phyloP scores from a whole-genome alignment of 495 filamentous ascomycete species.

The Aspergillus taichungensis region DNA sequence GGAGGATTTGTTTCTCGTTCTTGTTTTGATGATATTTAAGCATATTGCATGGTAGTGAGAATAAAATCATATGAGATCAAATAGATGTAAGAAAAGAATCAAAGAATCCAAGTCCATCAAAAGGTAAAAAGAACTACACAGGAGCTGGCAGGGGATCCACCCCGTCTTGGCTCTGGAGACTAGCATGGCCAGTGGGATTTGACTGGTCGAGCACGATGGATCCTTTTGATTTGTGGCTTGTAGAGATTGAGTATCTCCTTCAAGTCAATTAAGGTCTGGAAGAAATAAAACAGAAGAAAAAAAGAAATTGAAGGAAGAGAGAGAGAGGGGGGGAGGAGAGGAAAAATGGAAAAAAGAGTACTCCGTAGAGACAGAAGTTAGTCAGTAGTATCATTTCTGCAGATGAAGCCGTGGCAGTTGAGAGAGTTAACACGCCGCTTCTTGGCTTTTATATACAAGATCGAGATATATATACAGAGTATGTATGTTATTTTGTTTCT shows the following conservation, averaged over 20 bases:
- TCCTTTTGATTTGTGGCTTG: not conserved
- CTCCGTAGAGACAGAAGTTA: not conserved
- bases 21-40: too few species aligned
- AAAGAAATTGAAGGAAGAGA: not conserved
- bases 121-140: not conserved
- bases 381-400: too few species aligned
- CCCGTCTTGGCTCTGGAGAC: not conserved
- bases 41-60: too few species aligned
- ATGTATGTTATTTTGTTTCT: not conserved
- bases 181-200: not conserved
- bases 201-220: not conserved
- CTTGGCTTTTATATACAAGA: conserved; percentile 1
- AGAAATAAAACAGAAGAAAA: too few species aligned
- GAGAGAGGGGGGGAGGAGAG: not conserved
- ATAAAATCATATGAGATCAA: too few species aligned
- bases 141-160: too few species aligned
- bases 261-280: too few species aligned
- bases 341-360: too few species aligned
- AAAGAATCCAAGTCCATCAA: too few species aligned
- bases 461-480: not conserved
- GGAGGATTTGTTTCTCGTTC: too few species aligned
- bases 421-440: not conserved
- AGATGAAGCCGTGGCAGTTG: not conserved
- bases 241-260: too few species aligned
- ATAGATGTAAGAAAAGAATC: too few species aligned